phyloP scores from a whole-genome alignment of 306 rosid species.

The Lagenaria siceraria region DNA sequence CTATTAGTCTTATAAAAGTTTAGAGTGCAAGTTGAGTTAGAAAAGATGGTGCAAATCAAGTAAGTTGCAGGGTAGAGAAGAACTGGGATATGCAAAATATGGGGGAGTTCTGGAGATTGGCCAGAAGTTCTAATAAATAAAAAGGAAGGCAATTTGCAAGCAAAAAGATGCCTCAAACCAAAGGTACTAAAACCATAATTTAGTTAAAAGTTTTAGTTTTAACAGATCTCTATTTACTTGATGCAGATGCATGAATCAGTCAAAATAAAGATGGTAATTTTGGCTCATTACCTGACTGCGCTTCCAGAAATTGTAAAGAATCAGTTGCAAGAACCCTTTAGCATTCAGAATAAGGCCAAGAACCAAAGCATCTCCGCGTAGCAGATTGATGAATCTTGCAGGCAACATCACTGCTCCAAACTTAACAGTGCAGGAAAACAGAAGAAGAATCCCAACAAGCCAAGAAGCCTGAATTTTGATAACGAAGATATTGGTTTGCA shows the following conservation, averaged over 20 bases:
- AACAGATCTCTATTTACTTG: neutral
- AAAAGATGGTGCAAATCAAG: neutral
- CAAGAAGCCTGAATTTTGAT: neutral
- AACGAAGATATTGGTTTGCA: slow-evolving; percentile 32
- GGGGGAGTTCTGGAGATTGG: neutral
- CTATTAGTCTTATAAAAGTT: no score
- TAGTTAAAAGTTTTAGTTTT: neutral
- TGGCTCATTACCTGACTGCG: slow-evolving; percentile 22
- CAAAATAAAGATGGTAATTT: neutral
- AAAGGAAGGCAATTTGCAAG: neutral
- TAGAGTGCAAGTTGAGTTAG: neutral
- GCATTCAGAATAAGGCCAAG: slow-evolving; percentile 52
- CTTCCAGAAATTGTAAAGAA: slow-evolving; percentile 31
- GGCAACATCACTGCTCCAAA: slow-evolving; percentile 37
- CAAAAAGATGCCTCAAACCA: neutral
- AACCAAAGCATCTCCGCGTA: slow-evolving; percentile 25
- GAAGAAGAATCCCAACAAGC: slow-evolving; percentile 14
- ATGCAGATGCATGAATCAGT: neutral
- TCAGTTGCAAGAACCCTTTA: slow-evolving; percentile 45
- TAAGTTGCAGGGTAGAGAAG: neutral
- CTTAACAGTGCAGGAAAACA: slow-evolving; percentile 20
- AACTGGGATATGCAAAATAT: neutral
- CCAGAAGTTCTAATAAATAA: neutral
- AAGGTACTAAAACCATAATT: neutral
- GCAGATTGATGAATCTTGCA: slow-evolving; percentile 21